These are phyloP conservation scores for Hemileccinum rubropunctum DNA, from an alignment of 768 basidiomycete species.

Conservation along the genomic window DNA sequence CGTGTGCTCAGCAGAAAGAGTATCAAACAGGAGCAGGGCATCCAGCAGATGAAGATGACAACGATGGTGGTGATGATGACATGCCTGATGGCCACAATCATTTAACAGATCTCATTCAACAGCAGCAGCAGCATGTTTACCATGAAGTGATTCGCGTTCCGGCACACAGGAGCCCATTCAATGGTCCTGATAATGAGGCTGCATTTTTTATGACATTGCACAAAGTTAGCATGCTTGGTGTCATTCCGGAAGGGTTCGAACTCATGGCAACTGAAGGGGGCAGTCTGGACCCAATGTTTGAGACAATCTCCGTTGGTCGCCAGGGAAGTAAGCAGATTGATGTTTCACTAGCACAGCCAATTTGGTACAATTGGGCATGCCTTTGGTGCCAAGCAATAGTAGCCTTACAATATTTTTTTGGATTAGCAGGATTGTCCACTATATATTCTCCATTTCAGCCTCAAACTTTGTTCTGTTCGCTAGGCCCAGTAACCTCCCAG, in stretches of 20 bases:
- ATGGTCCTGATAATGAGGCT: not conserved
- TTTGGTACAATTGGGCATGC: conserved; percentile 11
- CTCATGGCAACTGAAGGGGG: conserved; percentile 18
- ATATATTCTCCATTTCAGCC: too few species aligned
- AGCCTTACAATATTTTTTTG: too few species aligned
- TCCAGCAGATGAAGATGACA: not conserved
- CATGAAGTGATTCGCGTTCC: conserved; percentile 1
- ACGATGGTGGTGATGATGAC: not conserved
- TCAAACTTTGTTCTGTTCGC: too few species aligned
- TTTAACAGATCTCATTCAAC: too few species aligned
- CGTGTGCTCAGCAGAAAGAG: not conserved
- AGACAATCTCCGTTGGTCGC: conserved; percentile 6
- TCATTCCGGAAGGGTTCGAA: conserved; percentile 12
- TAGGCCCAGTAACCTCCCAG: too few species aligned
- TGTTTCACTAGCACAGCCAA: conserved; percentile 1
- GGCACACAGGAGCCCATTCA: conserved; percentile 7
- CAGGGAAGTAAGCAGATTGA: not conserved
- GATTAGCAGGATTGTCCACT: too few species aligned
- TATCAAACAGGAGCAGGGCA: conserved; percentile 2
- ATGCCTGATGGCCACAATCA: too few species aligned
- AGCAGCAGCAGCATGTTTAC: not conserved
- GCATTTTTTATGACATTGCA: conserved; percentile 2
- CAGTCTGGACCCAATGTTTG: conserved; percentile 2
- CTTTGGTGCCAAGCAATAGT: conserved; percentile 19
- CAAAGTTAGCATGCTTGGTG: not conserved